Base-by-base conservation (phyloP, 1,284 basidiomycete genomes). In the Tilletia horrida region DNA sequence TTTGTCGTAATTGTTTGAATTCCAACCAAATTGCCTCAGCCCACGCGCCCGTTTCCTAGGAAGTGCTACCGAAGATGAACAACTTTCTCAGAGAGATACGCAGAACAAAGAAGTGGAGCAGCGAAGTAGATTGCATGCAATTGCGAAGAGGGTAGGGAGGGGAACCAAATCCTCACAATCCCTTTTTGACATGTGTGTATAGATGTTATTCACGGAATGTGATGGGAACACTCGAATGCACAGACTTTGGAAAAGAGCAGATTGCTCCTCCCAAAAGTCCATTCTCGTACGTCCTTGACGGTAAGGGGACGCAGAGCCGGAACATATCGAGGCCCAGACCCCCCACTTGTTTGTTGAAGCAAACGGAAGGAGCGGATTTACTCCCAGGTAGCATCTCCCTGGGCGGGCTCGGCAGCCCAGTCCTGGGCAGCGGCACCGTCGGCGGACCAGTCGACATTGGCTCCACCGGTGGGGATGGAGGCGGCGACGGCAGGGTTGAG, bases 391-490 rank as follows among this genome's bases (percentile, higher is more conserved):
- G 6, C 40, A 18, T n/a, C 55, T 13, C 45, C 48, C 40, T 67
- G 25, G 29, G 31, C 59, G 29, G 43, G 43, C 67, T 81, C 82
- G 66, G 80, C 82, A 67, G 80, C 81, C 77, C 80, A 82, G 80
- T 81, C 73, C 76, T 81, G 76, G 66, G 73, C 74, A 66, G 72
- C 67, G 63, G 68, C 65, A 69, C 73, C 63, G 88, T 82, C 82
- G 65, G 81, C 90, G 73, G 90, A 84, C 92, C 91, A 93, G 85
- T 93, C 92, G 78, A 93, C 87, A 70, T 86, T 87, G 67, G 72
- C 73, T 59, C 68, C 65, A 61, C 68, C 73, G 66, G 74, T 72
- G 65, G 74, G 70, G 66, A 74, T 71, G 76, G 76, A 73, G 67
- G 75, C 72, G 65, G 71, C 71, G 47, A 76, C 48, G 35, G 67